These are phyloP conservation scores for Mycoemilia scoparia DNA, from an alignment of 192 early-diverging fungal species.

Conservation along the genomic window DNA sequence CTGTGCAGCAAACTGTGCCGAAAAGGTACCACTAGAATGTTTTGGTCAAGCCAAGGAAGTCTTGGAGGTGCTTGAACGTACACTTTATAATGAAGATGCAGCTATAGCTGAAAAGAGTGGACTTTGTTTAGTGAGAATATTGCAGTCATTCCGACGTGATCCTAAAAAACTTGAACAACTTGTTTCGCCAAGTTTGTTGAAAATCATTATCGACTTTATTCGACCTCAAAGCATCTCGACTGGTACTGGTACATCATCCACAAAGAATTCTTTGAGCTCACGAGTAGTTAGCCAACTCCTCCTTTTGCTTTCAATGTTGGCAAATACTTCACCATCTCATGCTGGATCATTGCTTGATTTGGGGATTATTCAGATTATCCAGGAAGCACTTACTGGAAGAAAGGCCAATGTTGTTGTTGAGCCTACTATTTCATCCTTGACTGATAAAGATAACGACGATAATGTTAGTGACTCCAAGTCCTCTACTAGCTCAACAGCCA, in stretches of 20 bases:
- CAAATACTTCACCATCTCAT: constrained; percentile 4
- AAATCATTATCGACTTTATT: constrained; percentile 34
- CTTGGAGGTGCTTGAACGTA: constrained; percentile 48
- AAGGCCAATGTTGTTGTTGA: no score
- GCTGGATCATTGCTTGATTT: constrained; percentile 8
- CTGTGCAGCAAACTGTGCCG: constrained; percentile 51
- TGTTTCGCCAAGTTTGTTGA: constrained; percentile 34
- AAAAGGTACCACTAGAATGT: constrained; percentile 28
- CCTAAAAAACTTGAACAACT: constrained; percentile 36
- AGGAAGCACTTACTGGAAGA: constrained; percentile 5
- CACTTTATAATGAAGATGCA: constrained; percentile 49
- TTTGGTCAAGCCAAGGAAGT: constrained; percentile 44
- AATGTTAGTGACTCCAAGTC: no score
- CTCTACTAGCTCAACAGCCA: no score
- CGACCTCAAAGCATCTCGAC: constrained; percentile 24
- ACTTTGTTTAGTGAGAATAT: constrained; percentile 38
- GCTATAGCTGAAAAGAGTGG: constrained; percentile 57
- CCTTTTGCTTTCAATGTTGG: constrained; percentile 6
- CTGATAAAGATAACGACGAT: no score
- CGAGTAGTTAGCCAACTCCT: constrained; percentile 1
- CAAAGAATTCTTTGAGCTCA: not conserved
- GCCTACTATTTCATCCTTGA: no score
- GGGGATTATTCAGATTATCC: constrained; percentile 3
- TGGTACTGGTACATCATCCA: constrained; percentile 1
- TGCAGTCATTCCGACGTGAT: constrained; percentile 36